Evolutionary conservation across 2,329 filamentous ascomycete genomes (phyloP).

Genomic region (Calonectria leucothoes): DNA sequence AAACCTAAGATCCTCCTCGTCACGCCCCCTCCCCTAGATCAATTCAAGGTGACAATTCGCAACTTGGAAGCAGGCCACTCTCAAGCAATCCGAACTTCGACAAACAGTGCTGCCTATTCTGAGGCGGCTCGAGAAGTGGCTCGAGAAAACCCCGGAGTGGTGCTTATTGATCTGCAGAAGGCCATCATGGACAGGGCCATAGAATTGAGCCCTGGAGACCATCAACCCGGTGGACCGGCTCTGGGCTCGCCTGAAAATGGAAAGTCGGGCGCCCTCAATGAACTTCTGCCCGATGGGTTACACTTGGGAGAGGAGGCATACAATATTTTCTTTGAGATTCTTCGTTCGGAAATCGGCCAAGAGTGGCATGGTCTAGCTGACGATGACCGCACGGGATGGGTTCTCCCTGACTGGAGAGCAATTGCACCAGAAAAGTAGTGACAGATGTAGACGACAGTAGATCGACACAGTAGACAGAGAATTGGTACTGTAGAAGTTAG

Average conservation of each 20-base stretch:
- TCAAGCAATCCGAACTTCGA: constrained; percentile 56
- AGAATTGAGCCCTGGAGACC: constrained; percentile 67
- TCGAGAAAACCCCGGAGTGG: constrained; percentile 72
- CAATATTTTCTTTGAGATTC: constrained; percentile 60
- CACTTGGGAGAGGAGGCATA: constrained; percentile 68
- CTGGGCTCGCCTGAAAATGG: constrained; percentile 64
- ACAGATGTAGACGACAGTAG: not conserved
- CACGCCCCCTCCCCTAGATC: constrained; percentile 85
- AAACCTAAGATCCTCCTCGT: constrained; percentile 80
- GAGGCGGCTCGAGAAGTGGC: constrained; percentile 74
- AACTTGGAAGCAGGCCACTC: constrained; percentile 60
- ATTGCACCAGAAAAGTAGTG: constrained; percentile 22
- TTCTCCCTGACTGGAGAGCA: constrained; percentile 62
- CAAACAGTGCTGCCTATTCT: constrained; percentile 67
- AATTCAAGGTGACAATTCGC: constrained; percentile 70
- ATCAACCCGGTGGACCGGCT: constrained; percentile 59
- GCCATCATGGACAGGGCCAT: constrained; percentile 79
- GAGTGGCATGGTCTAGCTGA: constrained; percentile 52
- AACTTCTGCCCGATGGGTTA: constrained; percentile 67
- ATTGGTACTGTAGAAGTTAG: not conserved
- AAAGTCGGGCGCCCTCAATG: constrained; percentile 61
- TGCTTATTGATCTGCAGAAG: constrained; percentile 83
- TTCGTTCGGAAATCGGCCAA: constrained; percentile 60
- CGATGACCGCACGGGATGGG: constrained; percentile 53
- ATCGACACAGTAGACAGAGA: not conserved